phyloP scores from a whole-genome alignment of 2,329 filamentous ascomycete species.

The Lasiodiplodia theobromae region DNA sequence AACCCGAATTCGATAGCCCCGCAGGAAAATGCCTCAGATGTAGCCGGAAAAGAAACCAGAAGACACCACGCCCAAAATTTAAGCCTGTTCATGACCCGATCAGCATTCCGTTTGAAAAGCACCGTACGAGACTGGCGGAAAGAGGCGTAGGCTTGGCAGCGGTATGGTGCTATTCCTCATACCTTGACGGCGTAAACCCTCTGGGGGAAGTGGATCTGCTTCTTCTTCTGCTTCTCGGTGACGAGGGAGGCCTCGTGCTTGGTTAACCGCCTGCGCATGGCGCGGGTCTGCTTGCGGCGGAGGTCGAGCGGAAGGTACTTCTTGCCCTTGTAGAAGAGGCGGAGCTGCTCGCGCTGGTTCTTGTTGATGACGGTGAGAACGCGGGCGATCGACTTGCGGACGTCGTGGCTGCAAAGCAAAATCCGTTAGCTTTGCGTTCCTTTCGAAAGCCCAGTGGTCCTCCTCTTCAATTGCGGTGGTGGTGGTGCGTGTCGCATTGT shows the following conservation, averaged over 20 bases:
- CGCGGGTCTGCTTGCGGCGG: slow-evolving; percentile 96
- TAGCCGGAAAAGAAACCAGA: slow-evolving; percentile 30
- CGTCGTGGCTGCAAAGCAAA: slow-evolving; percentile 76
- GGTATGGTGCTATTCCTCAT: slow-evolving; percentile 36
- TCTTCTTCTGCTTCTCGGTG: slow-evolving; percentile 97
- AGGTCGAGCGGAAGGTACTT: slow-evolving; percentile 99
- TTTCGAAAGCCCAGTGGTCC: background rate
- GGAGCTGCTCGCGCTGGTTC: slow-evolving; percentile 97
- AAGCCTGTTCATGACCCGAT: slow-evolving; percentile 19
- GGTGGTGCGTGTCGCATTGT: slow-evolving; percentile 7
- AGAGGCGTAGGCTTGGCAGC: background rate
- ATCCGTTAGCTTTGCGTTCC: slow-evolving; percentile 32
- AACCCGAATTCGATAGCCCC: slow-evolving; percentile 29
- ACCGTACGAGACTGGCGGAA: background rate
- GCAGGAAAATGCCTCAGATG: slow-evolving; percentile 30
- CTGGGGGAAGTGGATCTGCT: slow-evolving; percentile 93
- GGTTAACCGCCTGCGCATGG: slow-evolving; percentile 93
- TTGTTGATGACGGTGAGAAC: slow-evolving; percentile 99
- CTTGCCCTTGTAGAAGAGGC: slow-evolving; percentile 99
- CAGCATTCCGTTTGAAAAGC: background rate
- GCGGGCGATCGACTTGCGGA: slow-evolving; percentile 99
- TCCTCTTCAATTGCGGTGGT: slow-evolving; percentile 8
- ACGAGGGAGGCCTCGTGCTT: slow-evolving; percentile 85
- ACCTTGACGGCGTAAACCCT: slow-evolving; percentile 99
- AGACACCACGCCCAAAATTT: slow-evolving; percentile 26